Conservation (phyloP, 176 grass and related monocot species). For the Alopecurus myosuroides region DNA sequence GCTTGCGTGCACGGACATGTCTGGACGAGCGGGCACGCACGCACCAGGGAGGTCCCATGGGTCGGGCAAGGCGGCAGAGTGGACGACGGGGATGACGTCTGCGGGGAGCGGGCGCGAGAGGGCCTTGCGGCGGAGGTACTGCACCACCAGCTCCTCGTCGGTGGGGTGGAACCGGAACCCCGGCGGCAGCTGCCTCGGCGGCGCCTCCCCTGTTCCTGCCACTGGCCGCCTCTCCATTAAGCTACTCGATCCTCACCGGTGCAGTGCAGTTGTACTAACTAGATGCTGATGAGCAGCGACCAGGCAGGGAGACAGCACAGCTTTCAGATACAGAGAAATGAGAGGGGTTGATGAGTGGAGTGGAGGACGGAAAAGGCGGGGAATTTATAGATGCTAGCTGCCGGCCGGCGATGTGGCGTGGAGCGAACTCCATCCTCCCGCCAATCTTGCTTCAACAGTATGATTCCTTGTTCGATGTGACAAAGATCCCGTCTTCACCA, state of each 20-base stretch:
- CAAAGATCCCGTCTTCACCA: constrained; percentile 27
- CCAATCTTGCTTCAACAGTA: constrained; percentile 32
- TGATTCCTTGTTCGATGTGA: constrained; percentile 42
- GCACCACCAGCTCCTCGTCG: constrained; percentile 72
- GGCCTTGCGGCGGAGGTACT: constrained; percentile 66
- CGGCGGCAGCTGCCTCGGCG: constrained; percentile 44
- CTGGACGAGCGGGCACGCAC: not conserved
- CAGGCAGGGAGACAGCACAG: not conserved
- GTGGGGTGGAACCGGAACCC: constrained; percentile 89
- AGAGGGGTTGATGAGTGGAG: constrained; percentile 36
- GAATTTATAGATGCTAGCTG: constrained; percentile 46
- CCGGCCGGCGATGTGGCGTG: constrained; percentile 22
- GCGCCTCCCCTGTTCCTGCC: constrained; percentile 5
- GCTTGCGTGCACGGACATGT: not conserved
- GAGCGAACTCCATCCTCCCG: constrained; percentile 29
- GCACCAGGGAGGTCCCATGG: constrained; percentile 70
- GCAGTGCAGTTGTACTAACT: too few relatives aligned
- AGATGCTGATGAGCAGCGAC: not conserved
- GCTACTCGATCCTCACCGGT: not conserved
- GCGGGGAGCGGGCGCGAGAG: constrained; percentile 59
- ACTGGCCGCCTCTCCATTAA: constrained; percentile 21
- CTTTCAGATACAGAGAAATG: not conserved
- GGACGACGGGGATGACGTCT: constrained; percentile 64
- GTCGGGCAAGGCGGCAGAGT: constrained; percentile 28
- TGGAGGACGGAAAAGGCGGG: constrained; percentile 37